Conservation (phyloP, 2,329 filamentous ascomycete genomes). For the Ophiostoma sp. region DNA sequence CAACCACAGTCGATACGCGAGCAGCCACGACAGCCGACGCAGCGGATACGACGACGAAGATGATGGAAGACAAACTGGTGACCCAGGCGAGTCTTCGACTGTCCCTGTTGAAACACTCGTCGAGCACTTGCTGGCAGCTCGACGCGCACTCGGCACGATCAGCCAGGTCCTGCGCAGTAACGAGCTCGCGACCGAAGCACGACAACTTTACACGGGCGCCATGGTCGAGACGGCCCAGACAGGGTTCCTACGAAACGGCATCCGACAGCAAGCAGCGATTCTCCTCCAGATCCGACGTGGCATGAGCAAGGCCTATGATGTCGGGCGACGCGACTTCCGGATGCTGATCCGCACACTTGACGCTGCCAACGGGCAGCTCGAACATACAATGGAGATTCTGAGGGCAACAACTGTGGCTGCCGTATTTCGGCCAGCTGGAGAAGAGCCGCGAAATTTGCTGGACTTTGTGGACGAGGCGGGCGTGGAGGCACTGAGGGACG, state of each 20-base stretch:
- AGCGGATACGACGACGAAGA: not conserved
- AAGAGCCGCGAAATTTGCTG: constrained; percentile 63
- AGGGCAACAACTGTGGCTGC: constrained; percentile 64
- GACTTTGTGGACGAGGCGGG: constrained; percentile 76
- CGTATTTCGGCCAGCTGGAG: constrained; percentile 59
- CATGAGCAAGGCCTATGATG: constrained; percentile 57
- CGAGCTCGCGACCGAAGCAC: constrained; percentile 76
- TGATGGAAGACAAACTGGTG: not conserved
- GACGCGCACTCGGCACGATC: constrained; percentile 83
- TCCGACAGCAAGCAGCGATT: constrained; percentile 57
- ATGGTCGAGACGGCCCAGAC: constrained; percentile 71
- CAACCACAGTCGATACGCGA: constrained; percentile 9
- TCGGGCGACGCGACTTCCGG: constrained; percentile 60
- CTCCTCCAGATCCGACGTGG: constrained; percentile 53
- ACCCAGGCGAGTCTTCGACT: not conserved
- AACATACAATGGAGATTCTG: constrained; percentile 66
- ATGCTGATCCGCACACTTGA: constrained; percentile 66
- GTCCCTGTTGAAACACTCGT: constrained; percentile 74
- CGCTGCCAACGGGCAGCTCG: constrained; percentile 62
- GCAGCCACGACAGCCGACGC: constrained; percentile 3
- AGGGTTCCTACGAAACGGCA: constrained; percentile 64
- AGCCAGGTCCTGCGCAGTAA: constrained; percentile 81
- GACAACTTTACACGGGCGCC: constrained; percentile 74
- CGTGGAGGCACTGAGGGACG: constrained; percentile 64
- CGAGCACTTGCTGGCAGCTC: constrained; percentile 79